Evolutionary conservation across 257 asterid genomes (phyloP).

Genomic region (Paulownia fortunei): DNA sequence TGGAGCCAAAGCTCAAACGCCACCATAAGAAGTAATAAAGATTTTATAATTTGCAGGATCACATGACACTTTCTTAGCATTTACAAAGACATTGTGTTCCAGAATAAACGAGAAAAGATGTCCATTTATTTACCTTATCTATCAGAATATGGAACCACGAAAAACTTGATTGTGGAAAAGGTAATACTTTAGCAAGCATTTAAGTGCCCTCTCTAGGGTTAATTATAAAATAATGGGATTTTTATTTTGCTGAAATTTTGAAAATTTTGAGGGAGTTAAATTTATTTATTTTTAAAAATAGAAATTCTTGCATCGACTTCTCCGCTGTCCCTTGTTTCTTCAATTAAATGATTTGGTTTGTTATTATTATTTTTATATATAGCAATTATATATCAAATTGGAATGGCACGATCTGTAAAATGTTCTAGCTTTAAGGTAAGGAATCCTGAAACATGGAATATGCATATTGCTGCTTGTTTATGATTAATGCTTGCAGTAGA

Average conservation of each 20-base stretch:
- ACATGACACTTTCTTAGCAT: not conserved
- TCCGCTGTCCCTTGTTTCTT: no score
- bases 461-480: not conserved
- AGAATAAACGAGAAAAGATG: not conserved
- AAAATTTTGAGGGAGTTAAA: no score
- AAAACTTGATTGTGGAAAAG: not conserved
- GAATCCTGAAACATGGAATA: not conserved
- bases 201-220: not conserved
- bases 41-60: not conserved
- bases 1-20: no score
- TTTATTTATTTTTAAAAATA: no score
- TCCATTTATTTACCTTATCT: not conserved
- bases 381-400: no score
- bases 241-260: no score
- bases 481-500: not conserved
- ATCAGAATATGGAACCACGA: not conserved
- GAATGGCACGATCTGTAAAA: not conserved
- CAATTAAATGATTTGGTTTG: no score
- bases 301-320: no score
- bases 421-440: not conserved
- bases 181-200: not conserved
- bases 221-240: not conserved
- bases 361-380: no score
- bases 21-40: no score
- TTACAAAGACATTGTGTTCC: no score